A percentile compares a stretch with the other conserved stretches of the same genome.
Conservation (phyloP, 805 yeast species). For the Saccharomycopsis selenospora region DNA sequence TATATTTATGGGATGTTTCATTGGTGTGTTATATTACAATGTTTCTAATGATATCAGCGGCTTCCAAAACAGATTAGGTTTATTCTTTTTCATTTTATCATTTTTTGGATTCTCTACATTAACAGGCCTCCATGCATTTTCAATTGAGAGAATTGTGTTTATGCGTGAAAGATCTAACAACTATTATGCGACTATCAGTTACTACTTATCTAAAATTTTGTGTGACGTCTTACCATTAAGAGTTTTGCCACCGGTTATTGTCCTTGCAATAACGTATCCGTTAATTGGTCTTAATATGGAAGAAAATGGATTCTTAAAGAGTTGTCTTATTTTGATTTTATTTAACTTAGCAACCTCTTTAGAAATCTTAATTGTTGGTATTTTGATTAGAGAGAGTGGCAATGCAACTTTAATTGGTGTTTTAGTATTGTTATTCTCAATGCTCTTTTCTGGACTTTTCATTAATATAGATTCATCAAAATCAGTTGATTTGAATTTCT, state of each 20-base stretch:
- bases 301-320: conserved; percentile 63
- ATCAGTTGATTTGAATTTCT: conserved; percentile 53
- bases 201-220: conserved; percentile 74
- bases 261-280: conserved; percentile 80
- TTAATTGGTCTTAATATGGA: conserved; percentile 80
- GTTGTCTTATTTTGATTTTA: conserved; percentile 60
- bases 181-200: conserved; percentile 82
- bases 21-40: conserved; percentile 80
- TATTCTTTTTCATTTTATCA: conserved; percentile 85
- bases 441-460: conserved; percentile 89
- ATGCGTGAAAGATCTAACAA: conserved; percentile 92
- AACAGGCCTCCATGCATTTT: conserved; percentile 85
- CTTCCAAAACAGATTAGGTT: conserved; percentile 89
- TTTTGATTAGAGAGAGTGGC: conserved; percentile 79
- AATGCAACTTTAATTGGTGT: conserved; percentile 89
- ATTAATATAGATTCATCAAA: conserved; percentile 56
- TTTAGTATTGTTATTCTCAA: conserved; percentile 70
- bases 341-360: conserved; percentile 84
- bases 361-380: conserved; percentile 82
- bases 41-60: conserved; percentile 88
- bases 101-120: conserved; percentile 91
- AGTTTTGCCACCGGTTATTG: conserved; percentile 82
- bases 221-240: conserved; percentile 92
- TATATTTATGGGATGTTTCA: conserved; percentile 66
- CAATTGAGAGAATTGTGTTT: conserved; percentile 81